Base-by-base conservation (phyloP, 108 stramenopile species). In the Cyclotella choctawhatcheeana region DNA sequence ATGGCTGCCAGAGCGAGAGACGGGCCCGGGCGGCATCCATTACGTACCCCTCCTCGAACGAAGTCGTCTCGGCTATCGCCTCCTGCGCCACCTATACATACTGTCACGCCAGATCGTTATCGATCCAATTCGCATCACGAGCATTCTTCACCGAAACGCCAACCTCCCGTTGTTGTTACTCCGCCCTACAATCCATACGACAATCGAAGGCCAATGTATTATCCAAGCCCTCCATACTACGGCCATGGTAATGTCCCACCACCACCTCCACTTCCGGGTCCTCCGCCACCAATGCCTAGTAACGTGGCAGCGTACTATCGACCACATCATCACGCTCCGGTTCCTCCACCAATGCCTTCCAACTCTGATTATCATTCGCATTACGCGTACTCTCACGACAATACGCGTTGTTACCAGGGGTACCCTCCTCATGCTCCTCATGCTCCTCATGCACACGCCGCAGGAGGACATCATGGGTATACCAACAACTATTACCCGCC, bases 151-250 rank as follows among this genome's bases (percentile, higher is more conserved):
- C 27, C 55, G 4, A 10, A 34, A 12, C 32, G 8, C 22, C 34
- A 37, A 33, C 58, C 18, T 60, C 21, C 21, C 26, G 22, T 60
- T 18, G 22, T 60, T 18, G 58, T 60, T 2, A 60, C 58, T 18
- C 58, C 58, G 34, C 58, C 58, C n/a, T 60, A 48, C n/a, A 48
- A 48, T 48, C n/a, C 47, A 48, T 48, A 48, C 47, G n/a, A 24
- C 25, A 27, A 55, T 55, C 26, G 54, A 5, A 55, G 10, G 26
- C 30, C 21, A 5, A 55, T 55, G 30, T 12, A 6, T 12, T 17
- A 27, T 12, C 26, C 26, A 55, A 24, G 4, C 17, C 10, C 5
- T 5, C 54, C 30, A 13, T 55, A 55, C 30, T 30, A 55, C 25
- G 17, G 13, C 3, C 54, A 27, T 55, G 10, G 12, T 34, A 12